Percentiles rank a stretch among this genome's conserved stretches.
Conservation (phyloP, 2,329 filamentous ascomycete species). For the Colletotrichum theobromicola region DNA sequence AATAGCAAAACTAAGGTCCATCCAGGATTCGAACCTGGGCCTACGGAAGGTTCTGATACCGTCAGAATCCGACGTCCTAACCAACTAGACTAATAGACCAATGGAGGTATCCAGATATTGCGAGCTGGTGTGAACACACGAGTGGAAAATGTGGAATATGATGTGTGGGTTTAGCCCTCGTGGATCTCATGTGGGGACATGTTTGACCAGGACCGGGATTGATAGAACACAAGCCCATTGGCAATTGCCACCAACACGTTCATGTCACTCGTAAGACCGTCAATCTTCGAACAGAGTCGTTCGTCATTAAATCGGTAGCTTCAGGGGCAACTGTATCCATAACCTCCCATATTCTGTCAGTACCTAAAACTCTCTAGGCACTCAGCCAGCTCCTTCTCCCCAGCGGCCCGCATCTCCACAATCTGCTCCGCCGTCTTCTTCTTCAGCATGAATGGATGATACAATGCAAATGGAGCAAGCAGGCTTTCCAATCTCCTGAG, state of each 20-base stretch:
- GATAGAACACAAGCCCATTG: neutral
- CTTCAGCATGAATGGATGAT: neutral
- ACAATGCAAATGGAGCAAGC: neutral
- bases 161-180: neutral
- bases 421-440: neutral
- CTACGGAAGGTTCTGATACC: neutral
- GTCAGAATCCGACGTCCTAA: conserved; percentile 20
- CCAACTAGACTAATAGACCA: conserved; percentile 18
- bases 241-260: neutral
- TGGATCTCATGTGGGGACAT: neutral
- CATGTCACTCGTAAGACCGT: neutral
- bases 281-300: neutral
- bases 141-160: neutral
- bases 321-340: rapidly evolving
- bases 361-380: neutral
- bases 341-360: neutral
- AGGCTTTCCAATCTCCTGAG: neutral
- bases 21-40: conserved; percentile 23
- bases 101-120: rapidly evolving
- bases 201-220: neutral
- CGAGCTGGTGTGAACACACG: rapidly evolving
- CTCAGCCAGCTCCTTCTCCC: neutral
- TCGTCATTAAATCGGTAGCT: rapidly evolving
- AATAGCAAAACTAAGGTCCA: conserved; percentile 22
- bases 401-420: neutral